Conservation (phyloP, 306 rosid genomes). For the Pyrus bretschneideri region DNA sequence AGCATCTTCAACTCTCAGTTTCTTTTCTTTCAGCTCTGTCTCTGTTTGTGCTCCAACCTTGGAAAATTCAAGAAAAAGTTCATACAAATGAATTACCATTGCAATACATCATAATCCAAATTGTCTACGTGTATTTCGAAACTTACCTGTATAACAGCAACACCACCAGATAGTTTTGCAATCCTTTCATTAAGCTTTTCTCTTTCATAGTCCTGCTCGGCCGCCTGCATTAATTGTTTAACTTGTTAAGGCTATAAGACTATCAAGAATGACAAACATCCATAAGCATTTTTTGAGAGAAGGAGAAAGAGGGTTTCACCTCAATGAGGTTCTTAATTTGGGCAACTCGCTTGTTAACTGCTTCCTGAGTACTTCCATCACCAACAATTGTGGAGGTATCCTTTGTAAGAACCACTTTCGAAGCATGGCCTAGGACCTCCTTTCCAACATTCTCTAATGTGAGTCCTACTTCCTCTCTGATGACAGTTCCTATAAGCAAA, state of each 20-base stretch:
- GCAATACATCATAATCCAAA: not conserved
- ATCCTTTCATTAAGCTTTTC: conserved; percentile 91
- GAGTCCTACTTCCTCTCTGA: conserved; percentile 97
- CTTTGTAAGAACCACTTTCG: conserved; percentile 95
- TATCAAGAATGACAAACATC: not conserved
- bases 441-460: conserved; percentile 82
- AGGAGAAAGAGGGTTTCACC: conserved; percentile 31
- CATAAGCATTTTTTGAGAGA: not conserved
- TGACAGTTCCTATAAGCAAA: conserved; percentile 64
- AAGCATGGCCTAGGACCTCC: conserved; percentile 85
- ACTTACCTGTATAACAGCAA: conserved; percentile 90
- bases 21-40: conserved; percentile 98
- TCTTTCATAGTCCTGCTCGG: conserved; percentile 92
- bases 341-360: conserved; percentile 82
- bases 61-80: not conserved
- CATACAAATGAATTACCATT: not conserved
- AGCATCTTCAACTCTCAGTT: conserved; percentile 96
- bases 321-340: conserved; percentile 84
- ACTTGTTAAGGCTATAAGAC: not conserved
- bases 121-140: not conserved
- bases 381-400: conserved; percentile 90
- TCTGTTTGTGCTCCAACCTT: conserved; percentile 99
- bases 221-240: conserved; percentile 42
- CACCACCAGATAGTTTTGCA: conserved; percentile 96
- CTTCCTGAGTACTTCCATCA: conserved; percentile 96